Conservation (phyloP, 2,329 filamentous ascomycete species). For the Penicillium sp. region DNA sequence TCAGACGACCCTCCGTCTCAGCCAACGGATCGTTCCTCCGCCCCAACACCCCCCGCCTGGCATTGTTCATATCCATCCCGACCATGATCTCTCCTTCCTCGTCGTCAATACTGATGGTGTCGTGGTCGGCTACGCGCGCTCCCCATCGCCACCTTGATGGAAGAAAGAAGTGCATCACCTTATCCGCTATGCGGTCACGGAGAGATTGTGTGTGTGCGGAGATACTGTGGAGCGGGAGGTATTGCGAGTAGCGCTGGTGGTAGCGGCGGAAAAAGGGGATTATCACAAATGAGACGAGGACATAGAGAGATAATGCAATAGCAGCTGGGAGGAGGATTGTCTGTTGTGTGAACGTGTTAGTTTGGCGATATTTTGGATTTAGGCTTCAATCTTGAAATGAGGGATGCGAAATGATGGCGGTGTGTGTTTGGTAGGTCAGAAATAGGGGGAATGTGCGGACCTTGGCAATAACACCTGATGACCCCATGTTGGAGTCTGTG, state of each 20-base stretch:
- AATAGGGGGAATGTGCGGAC: slow-evolving; percentile 15
- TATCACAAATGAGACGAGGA: slow-evolving; percentile 63
- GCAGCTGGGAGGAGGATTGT: slow-evolving; percentile 68
- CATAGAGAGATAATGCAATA: slow-evolving; percentile 68
- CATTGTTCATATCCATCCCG: slow-evolving; percentile 54
- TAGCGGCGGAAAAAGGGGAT: slow-evolving; percentile 69
- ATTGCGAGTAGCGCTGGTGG: slow-evolving; percentile 69
- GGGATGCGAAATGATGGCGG: neutral
- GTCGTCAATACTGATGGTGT: slow-evolving; percentile 61
- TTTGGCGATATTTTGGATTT: slow-evolving; percentile 2
- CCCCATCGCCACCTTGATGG: slow-evolving; percentile 51
- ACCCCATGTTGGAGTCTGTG: slow-evolving; percentile 26
- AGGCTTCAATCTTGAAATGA: neutral
- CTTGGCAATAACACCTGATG: slow-evolving; percentile 33
- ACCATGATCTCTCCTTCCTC: slow-evolving; percentile 61
- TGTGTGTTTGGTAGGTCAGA: neutral
- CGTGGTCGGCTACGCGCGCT: slow-evolving; percentile 38
- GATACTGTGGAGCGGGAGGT: slow-evolving; percentile 64
- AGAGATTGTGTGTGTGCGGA: slow-evolving; percentile 55
- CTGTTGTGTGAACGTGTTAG: slow-evolving; percentile 47
- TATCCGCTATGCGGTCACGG: slow-evolving; percentile 46
- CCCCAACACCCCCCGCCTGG: slow-evolving; percentile 45
- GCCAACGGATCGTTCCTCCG: slow-evolving; percentile 44
- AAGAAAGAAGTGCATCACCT: slow-evolving; percentile 46
- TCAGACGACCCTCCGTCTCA: slow-evolving; percentile 59